Conservation (phyloP, 192 early-diverging fungal genomes). For the Backusella sp. region DNA sequence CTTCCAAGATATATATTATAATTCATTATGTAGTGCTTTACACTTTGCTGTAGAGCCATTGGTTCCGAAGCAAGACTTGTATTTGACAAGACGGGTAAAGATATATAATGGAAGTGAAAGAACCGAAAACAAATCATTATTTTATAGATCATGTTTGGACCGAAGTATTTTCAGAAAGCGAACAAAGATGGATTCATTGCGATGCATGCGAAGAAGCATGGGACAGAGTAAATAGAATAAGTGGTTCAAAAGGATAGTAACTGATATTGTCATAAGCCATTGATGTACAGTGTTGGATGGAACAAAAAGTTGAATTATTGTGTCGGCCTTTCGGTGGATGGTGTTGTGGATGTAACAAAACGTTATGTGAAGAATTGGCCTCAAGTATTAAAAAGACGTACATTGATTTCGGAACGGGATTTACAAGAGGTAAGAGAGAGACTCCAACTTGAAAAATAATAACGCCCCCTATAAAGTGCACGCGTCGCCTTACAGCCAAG, state of each 20-base stretch:
- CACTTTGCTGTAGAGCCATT: conserved; percentile 47
- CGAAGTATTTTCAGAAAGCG: conserved; percentile 48
- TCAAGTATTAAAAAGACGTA: conserved; percentile 27
- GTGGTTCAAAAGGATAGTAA: background rate
- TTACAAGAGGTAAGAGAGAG: conserved; percentile 8
- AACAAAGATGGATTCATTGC: conserved; percentile 53
- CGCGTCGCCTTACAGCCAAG: background rate
- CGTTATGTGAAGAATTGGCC: conserved; percentile 44
- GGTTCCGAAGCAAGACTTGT: conserved; percentile 49
- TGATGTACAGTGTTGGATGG: conserved; percentile 55
- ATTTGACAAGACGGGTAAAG: conserved; percentile 40
- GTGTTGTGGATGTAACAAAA: conserved; percentile 50
- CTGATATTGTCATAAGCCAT: conserved; percentile 27
- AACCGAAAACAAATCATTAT: background rate
- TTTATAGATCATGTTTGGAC: conserved; percentile 56
- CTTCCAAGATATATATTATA: background rate
- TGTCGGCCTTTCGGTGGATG: conserved; percentile 44
- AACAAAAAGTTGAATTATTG: conserved; percentile 48
- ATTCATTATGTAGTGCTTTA: conserved; percentile 43
- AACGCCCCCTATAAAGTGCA: background rate
- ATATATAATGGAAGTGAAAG: background rate
- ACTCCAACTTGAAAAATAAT: background rate
- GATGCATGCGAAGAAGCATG: conserved; percentile 58
- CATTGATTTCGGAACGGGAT: conserved; percentile 17
- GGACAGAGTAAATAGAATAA: conserved; percentile 36